Base-by-base conservation (phyloP, 192 early-diverging fungal species). In the Umbelopsis isabellina region DNA sequence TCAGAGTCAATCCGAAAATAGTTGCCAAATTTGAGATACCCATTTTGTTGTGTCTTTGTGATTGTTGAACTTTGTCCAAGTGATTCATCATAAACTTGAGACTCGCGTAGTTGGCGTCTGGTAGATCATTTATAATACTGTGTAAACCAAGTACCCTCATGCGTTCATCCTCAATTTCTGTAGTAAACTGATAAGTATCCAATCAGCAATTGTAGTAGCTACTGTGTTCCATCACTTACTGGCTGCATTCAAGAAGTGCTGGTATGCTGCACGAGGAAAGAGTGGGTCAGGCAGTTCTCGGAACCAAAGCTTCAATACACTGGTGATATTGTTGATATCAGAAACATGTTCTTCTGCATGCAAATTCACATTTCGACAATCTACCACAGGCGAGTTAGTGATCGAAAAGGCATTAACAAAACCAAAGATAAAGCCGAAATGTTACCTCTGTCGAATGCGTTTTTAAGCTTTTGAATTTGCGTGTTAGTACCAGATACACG, bases 301-400 rank as follows among this genome's bases (percentile, higher is more conserved):
- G 74, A 99, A 92, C 86, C 92, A 99, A 48, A 96, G 82, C 75
- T 99, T 99, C 11, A 99, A 77, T 22, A 94, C 88, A 65, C 93
- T 87, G 25, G 94, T 80, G 6, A 97, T 83, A 69, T 89, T 91
- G 75, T 95, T 92, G 48, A 99, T 89, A 72, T 98, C 95, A 2
- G 81, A 71, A 23, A 83, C 80, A 33, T 86, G 70, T 21, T 88
- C 84, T 50, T 86, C 86, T 22, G 76, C 74, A 9, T 83, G 83
- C 50, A 96, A 69, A 70, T 93, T 85, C 0, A 92, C 90, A 13
- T 83, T 75, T 33, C n/a, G 18, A 52, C 65, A 74, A 30, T 74
- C 72, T 74, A 41, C 6, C 16, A 50, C n/a, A 13, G 1, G 10
- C 23, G 44, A 50, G 25, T 33, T 52, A 65, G 13, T 48, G 27